Base-by-base conservation (phyloP, 2,329 filamentous ascomycete species). In the Immersiporthe knoxdaviesiana region DNA sequence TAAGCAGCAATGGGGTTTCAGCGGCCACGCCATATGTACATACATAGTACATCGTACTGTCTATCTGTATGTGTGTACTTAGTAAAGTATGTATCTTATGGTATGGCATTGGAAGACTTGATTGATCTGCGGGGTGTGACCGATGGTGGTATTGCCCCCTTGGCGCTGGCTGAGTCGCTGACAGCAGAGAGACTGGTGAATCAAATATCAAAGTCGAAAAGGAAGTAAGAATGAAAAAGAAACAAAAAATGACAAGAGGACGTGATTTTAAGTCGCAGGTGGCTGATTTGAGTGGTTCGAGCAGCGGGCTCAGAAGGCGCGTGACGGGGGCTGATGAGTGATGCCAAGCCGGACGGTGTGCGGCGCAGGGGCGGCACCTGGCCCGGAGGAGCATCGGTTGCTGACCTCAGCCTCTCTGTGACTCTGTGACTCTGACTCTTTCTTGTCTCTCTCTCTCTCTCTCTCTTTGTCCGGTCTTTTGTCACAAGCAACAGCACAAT, bases 261-360 rank as follows among this genome's bases (percentile, higher is more conserved):
- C 44, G 44, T 47, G 44, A 47, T 47, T 47, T n/a, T 47, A 7
- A n/a, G 44, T 47, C 18, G 21, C 44, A 47, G 44, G 21, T 32
- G 54, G 52, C 7, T 58, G n/a, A 39, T 47, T 47, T 47, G 14
- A 32, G 39, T 44, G 39, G 60, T 39, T n/a, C 21, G 16, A 44
- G 41, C 12, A 32, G 27, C 24, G 39, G 24, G 14, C 27, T 56
- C 52, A 27, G 52, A 24, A 24, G 52, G 52, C 52, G 52, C 52
- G 52, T 56, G 52, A 56, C 24, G 12, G 52, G 60, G 52, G 52
- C 52, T 56, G 52, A 30, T 56, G 52, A 47, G 27, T 37, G 30
- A 24, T 52, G 62, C 67, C 67, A 69, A 69, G 67, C 59, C 63
- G 67, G 67, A 59, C 52, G 32, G 39, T 44, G 44, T 52, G 62